phyloP scores from a whole-genome alignment of 2,329 filamentous ascomycete species.

The Penicillium italicum region DNA sequence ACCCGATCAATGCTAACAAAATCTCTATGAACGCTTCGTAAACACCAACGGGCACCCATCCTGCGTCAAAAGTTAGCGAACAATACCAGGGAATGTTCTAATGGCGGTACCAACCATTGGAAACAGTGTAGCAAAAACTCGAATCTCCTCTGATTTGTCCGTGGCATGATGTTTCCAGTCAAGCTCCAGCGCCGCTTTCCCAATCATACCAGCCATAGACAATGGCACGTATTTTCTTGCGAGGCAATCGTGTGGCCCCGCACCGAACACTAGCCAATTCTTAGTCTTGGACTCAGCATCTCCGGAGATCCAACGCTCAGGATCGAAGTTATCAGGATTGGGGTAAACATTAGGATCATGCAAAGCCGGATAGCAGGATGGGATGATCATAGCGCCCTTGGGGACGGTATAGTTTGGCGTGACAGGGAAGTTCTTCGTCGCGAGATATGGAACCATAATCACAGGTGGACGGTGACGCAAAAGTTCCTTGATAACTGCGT shows the following conservation, averaged over 20 bases:
- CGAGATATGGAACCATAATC: conserved; percentile 54
- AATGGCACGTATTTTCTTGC: conserved; percentile 51
- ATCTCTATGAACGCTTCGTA: conserved; percentile 23
- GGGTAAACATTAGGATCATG: conserved; percentile 51
- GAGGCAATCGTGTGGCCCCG: conserved; percentile 51
- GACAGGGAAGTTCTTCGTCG: conserved; percentile 48
- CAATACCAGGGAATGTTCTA: background rate
- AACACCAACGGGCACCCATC: conserved; percentile 41
- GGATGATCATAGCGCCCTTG: conserved; percentile 50
- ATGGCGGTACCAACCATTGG: conserved; percentile 43
- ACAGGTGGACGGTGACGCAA: conserved; percentile 53
- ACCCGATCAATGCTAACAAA: background rate
- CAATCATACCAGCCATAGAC: conserved; percentile 52
- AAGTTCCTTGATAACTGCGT: conserved; percentile 53
- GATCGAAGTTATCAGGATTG: conserved; percentile 48
- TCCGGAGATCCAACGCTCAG: conserved; percentile 52
- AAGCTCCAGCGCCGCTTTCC: conserved; percentile 50
- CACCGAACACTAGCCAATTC: conserved; percentile 55
- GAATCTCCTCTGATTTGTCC: conserved; percentile 48
- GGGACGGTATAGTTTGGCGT: conserved; percentile 49
- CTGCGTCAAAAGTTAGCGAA: conserved; percentile 17
- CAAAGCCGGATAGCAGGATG: conserved; percentile 52
- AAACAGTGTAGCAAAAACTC: conserved; percentile 50
- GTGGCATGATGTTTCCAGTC: conserved; percentile 53
- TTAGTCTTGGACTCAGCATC: conserved; percentile 51